phyloP scores from a whole-genome alignment of 1,139 yeast genomes.

The Taphrina communis region DNA sequence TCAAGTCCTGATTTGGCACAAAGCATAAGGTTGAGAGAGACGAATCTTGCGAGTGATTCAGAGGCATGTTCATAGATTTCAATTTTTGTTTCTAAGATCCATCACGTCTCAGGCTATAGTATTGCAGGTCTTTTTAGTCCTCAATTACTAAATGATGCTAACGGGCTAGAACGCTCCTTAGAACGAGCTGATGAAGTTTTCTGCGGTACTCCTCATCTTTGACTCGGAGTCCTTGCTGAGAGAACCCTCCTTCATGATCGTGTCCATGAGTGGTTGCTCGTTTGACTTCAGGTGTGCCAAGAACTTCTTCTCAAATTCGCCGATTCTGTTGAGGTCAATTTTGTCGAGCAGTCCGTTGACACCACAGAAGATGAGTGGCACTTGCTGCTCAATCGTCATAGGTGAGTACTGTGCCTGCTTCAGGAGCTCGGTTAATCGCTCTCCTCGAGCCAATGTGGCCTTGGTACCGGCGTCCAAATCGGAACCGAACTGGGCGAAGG shows the following conservation, averaged over 20 bases:
- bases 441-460: constrained; percentile 99
- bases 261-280: constrained; percentile 79
- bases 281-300: constrained; percentile 87
- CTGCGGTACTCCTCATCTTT: constrained; percentile 87
- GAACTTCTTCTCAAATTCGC: constrained; percentile 92
- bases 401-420: constrained; percentile 98
- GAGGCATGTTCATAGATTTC: constrained; percentile 1
- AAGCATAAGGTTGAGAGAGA: too few relatives aligned
- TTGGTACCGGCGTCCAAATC: constrained; percentile 99
- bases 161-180: constrained; percentile 4
- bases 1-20: too few relatives aligned
- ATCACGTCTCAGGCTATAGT: background rate
- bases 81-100: constrained; percentile 7
- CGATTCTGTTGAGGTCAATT: constrained; percentile 83
- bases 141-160: constrained; percentile 3
- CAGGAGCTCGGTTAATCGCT: constrained; percentile 98
- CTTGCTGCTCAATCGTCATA: constrained; percentile 98
- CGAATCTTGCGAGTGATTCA: background rate
- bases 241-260: constrained; percentile 89
- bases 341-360: constrained; percentile 98
- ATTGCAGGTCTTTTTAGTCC: background rate
- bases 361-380: constrained; percentile 98
- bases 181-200: constrained; percentile 65
- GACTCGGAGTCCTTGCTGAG: constrained; percentile 85
- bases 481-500: constrained; percentile 99